These are phyloP conservation scores for Dentipellis fragilis DNA, from an alignment of 768 basidiomycete genomes.

Conservation along the genomic window DNA sequence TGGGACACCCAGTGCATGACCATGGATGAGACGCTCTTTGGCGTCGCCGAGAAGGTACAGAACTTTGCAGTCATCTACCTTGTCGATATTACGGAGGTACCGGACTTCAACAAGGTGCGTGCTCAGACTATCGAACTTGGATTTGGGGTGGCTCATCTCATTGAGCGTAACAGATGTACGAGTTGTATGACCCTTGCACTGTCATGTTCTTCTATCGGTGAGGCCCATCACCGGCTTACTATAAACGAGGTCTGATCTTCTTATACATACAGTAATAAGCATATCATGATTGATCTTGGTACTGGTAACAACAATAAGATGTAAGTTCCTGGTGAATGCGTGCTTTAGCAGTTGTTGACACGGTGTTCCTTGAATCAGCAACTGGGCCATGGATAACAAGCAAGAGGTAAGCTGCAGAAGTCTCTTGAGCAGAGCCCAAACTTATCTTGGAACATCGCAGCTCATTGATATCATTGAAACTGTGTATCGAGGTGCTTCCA, in stretches of 20 bases:
- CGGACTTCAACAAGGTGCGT: slow-evolving; percentile 94
- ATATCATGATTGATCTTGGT: slow-evolving; percentile 99
- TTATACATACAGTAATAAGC: slow-evolving; percentile 66
- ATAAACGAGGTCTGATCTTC: neutral
- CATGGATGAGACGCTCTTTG: slow-evolving; percentile 95
- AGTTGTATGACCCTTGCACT: slow-evolving; percentile 93
- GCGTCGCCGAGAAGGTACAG: slow-evolving; percentile 91
- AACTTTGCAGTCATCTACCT: slow-evolving; percentile 98
- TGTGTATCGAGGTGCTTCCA: slow-evolving; percentile 94
- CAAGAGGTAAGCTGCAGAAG: slow-evolving; percentile 61
- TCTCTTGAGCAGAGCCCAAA: neutral
- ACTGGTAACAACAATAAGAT: slow-evolving; percentile 99
- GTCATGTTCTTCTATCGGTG: slow-evolving; percentile 99
- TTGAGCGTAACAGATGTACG: slow-evolving; percentile 72
- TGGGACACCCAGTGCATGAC: slow-evolving; percentile 95
- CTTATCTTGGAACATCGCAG: slow-evolving; percentile 27
- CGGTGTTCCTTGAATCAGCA: slow-evolving; percentile 37
- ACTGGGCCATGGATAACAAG: slow-evolving; percentile 98
- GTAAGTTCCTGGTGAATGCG: slow-evolving; percentile 35
- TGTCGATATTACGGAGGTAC: slow-evolving; percentile 91
- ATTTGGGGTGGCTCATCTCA: neutral
- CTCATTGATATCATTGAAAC: slow-evolving; percentile 97
- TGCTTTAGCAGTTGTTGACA: neutral
- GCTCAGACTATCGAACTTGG: neutral
- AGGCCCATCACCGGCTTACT: slow-evolving; percentile 15